A percentile compares a stretch with the other conserved stretches of the same genome.
Conservation (phyloP, 2,329 filamentous ascomycete species). For the Fusarium poae region DNA sequence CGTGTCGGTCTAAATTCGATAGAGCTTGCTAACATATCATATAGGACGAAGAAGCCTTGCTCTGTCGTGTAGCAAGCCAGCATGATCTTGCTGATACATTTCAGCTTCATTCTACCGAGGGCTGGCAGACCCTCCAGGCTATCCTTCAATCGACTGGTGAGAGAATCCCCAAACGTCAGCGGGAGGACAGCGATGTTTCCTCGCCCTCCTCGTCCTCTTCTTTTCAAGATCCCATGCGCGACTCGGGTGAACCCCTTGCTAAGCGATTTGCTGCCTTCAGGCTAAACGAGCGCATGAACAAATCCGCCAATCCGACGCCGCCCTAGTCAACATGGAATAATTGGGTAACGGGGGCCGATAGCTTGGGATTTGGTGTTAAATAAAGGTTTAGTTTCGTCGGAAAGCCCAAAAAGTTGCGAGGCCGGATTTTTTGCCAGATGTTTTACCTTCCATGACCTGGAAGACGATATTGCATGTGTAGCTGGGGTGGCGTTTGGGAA, state of each 20-base stretch:
- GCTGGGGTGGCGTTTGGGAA: conserved; percentile 38
- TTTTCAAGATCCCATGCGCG: conserved; percentile 49
- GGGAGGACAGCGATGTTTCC: conserved; percentile 54
- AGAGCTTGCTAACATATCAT: conserved; percentile 10
- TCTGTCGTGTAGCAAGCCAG: conserved; percentile 85
- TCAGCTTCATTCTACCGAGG: conserved; percentile 85
- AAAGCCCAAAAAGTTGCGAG: conserved; percentile 14
- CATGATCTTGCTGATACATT: conserved; percentile 85
- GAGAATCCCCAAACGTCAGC: conserved; percentile 82
- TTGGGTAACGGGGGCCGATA: conserved; percentile 9
- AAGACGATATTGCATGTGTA: conserved; percentile 35
- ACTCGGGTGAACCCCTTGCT: conserved; percentile 69
- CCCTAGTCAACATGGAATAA: conserved; percentile 40
- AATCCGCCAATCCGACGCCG: conserved; percentile 43
- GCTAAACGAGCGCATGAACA: conserved; percentile 62
- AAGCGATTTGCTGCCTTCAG: conserved; percentile 76
- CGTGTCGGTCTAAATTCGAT: background rate
- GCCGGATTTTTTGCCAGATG: conserved; percentile 12
- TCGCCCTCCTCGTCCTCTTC: conserved; percentile 48
- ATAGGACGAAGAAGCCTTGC: conserved; percentile 88
- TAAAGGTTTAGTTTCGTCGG: conserved; percentile 1
- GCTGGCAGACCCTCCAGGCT: conserved; percentile 93
- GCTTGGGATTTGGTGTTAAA: background rate
- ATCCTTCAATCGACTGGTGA: conserved; percentile 98
- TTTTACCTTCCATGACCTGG: conserved; percentile 28